phyloP scores from a whole-genome alignment of 2,329 filamentous ascomycete species.

The Onygena corvina region DNA sequence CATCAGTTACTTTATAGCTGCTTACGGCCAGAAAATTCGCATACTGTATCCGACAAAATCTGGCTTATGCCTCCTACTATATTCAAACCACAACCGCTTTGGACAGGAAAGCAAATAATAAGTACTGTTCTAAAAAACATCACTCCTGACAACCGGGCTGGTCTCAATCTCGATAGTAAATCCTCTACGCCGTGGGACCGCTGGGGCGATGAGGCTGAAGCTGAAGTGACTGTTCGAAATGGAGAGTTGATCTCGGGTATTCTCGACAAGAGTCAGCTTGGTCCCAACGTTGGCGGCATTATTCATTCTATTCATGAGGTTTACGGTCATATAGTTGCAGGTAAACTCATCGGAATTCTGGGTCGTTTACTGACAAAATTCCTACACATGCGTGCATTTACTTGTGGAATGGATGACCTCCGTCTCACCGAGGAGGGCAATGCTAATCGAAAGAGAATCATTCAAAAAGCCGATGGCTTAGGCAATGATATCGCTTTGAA shows the following conservation, averaged over 20 bases:
- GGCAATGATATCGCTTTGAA: constrained; percentile 71
- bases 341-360: constrained; percentile 76
- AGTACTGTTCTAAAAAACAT: constrained; percentile 90
- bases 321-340: constrained; percentile 76
- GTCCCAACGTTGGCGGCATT: constrained; percentile 72
- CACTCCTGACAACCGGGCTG: constrained; percentile 60
- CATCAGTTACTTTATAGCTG: constrained; percentile 89
- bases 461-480: constrained; percentile 54
- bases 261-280: constrained; percentile 89
- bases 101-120: constrained; percentile 95
- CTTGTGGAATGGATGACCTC: constrained; percentile 93
- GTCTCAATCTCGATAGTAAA: constrained; percentile 66
- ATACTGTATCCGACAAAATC: constrained; percentile 72
- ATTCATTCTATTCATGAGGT: constrained; percentile 88
- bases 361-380: constrained; percentile 81
- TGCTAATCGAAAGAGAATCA: constrained; percentile 51
- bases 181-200: constrained; percentile 65
- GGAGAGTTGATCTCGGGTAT: constrained; percentile 85
- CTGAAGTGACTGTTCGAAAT: constrained; percentile 66
- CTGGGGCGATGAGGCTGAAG: constrained; percentile 62
- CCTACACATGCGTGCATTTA: constrained; percentile 87
- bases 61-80: constrained; percentile 70
- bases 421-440: constrained; percentile 74
- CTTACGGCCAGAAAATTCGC: constrained; percentile 76
- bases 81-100: constrained; percentile 65